Conservation (phyloP, 352 stramenopile species). For the Phytophthora foliorum region DNA sequence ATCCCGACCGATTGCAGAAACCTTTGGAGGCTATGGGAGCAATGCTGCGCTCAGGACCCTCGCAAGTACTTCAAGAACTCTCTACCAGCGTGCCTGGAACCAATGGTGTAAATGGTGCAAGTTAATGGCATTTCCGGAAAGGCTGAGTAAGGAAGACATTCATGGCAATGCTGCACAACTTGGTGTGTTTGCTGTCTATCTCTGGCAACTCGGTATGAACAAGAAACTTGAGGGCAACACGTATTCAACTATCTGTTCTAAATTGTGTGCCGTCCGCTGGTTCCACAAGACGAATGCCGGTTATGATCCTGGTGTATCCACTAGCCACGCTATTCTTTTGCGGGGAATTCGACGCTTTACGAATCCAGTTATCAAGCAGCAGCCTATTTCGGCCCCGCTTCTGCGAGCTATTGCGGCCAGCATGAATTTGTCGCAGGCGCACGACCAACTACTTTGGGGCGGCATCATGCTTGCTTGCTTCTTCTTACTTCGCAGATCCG, state of each 20-base stretch:
- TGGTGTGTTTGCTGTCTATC: not conserved
- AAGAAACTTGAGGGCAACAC: not conserved
- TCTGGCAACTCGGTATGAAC: not conserved
- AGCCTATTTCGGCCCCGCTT: not conserved
- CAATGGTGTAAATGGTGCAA: no score
- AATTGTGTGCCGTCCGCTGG: not conserved
- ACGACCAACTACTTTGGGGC: not conserved
- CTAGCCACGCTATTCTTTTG: no score
- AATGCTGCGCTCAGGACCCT: no score
- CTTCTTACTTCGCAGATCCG: not conserved
- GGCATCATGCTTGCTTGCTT: not conserved
- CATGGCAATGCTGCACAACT: not conserved
- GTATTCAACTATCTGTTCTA: not conserved
- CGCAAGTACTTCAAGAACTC: no score
- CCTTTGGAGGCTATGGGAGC: not conserved
- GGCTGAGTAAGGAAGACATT: not conserved
- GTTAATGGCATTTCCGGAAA: no score
- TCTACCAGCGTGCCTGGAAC: no score
- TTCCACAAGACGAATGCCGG: not conserved
- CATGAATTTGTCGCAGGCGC: not conserved
- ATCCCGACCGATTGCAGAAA: no score
- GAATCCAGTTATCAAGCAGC: not conserved
- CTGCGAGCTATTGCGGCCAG: not conserved
- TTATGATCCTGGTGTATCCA: no score
- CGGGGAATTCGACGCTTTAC: not conserved